A percentile compares a stretch with the other conserved stretches of the same genome.
These are phyloP conservation scores for Raffaelea arxii DNA, from an alignment of 2,329 filamentous ascomycete genomes.

Conservation along the genomic window DNA sequence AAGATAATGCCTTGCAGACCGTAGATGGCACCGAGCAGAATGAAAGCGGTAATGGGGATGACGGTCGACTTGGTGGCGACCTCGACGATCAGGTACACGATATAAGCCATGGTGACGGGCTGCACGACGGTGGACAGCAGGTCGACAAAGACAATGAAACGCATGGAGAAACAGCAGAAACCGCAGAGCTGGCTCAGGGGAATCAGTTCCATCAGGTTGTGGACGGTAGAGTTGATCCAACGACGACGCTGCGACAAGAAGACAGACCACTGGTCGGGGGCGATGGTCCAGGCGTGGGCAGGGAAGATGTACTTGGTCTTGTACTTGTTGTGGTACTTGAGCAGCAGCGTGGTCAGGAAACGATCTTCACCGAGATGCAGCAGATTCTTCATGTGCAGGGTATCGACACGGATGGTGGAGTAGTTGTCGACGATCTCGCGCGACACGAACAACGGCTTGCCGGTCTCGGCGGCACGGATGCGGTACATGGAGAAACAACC, in stretches of 20 bases:
- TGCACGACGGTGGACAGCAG: slow-evolving; percentile 85
- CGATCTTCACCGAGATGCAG: slow-evolving; percentile 95
- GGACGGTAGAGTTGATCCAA: slow-evolving; percentile 99
- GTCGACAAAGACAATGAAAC: slow-evolving; percentile 93
- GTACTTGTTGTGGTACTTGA: slow-evolving; percentile 87
- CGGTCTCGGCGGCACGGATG: slow-evolving; percentile 85
- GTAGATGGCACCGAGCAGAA: slow-evolving; percentile 90
- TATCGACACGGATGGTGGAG: slow-evolving; percentile 89
- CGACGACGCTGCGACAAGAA: slow-evolving; percentile 97
- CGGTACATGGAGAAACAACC: slow-evolving; percentile 99
- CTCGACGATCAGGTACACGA: slow-evolving; percentile 77
- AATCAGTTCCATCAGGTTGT: slow-evolving; percentile 94
- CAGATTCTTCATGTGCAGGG: slow-evolving; percentile 97
- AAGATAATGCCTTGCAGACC: slow-evolving; percentile 96
- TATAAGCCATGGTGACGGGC: slow-evolving; percentile 82
- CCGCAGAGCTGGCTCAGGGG: slow-evolving; percentile 89
- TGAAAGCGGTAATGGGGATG: slow-evolving; percentile 76
- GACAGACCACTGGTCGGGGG: slow-evolving; percentile 85
- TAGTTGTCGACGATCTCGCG: slow-evolving; percentile 83
- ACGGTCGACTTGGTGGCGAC: slow-evolving; percentile 51
- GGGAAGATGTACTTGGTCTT: slow-evolving; percentile 96
- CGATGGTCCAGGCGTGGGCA: slow-evolving; percentile 94
- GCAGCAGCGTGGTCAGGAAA: slow-evolving; percentile 85
- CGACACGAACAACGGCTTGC: slow-evolving; percentile 94
- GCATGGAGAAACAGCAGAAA: slow-evolving; percentile 99